phyloP scores from a whole-genome alignment of 1,284 basidiomycete species.

The Ceratobasidium sp. region DNA sequence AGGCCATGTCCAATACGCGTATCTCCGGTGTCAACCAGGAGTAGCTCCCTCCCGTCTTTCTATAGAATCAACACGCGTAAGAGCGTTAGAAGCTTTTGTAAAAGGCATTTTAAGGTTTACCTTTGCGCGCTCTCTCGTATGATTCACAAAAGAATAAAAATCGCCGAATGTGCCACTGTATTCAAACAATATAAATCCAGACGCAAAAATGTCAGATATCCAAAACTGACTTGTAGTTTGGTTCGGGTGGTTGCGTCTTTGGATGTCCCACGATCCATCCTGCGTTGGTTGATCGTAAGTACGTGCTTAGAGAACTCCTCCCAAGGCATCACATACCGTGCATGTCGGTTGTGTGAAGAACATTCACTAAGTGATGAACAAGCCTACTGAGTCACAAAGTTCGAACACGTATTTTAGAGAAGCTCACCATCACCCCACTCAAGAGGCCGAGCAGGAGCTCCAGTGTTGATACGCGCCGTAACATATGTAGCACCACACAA shows the following conservation, averaged over 20 bases:
- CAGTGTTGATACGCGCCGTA: too few relatives aligned
- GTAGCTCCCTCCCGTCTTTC: not conserved
- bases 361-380: conserved; percentile 7
- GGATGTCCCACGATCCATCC: conserved; percentile 23
- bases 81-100: not conserved
- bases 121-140: conserved; percentile 1
- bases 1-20: conserved; percentile 23
- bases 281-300: not conserved
- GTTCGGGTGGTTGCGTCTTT: conserved; percentile 2
- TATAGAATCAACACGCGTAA: not conserved
- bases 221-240: conserved; percentile 2
- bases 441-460: not conserved
- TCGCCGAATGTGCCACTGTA: conserved; percentile 20
- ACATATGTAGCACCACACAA: too few relatives aligned
- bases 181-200: not conserved
- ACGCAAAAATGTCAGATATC: too few relatives aligned
- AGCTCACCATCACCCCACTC: conserved; percentile 1
- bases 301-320: not conserved
- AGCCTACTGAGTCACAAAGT: not conserved
- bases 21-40: conserved; percentile 19
- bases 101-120: not conserved
- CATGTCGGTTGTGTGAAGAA: conserved; percentile 26
- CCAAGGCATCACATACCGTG: not conserved
- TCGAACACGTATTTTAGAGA: too few relatives aligned
- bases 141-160: conserved; percentile 19